Evolutionary conservation across 116 monocot genomes (phyloP), one percentile per base, ranked within the genome.

Genomic region (Phalaenopsis hybrid): DNA sequence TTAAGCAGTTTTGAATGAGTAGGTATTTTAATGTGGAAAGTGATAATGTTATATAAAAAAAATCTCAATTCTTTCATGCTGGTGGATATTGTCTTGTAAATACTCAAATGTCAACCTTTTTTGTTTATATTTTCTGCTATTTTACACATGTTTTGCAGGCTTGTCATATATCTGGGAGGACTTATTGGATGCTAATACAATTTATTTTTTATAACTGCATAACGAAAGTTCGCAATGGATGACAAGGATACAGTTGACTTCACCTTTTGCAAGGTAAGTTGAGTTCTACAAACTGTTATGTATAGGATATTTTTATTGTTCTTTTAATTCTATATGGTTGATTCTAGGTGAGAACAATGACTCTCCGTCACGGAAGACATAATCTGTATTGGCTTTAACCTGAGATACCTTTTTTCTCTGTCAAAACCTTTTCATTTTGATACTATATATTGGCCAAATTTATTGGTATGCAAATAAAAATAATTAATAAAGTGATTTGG

Each of bases 231-330:
- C 28, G 61, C 52, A 33, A 79, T 84, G 84, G 41, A 55, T 75
- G 84, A 84, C 75, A 48, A 23, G 49, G 84, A 75, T 84, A 33
- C 75, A 20, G 48, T 33, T 48, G 84, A 84, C 51, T 84, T 84
- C 79, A 79, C 84, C 33, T 84, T 84, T 75, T 84, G 79, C 75
- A 79, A 75, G 44, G 84, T 84, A 75, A 59, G 48, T 77, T 77
- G 75, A 75, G 4, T 49, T 75, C n/a, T 44, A 45, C n/a, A 45
- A 18, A 6, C 25, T 77, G 1, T 18, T 13, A 77, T 77, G 76
- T 12, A 50, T 50, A 77, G 8, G n/a, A 44, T 61, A 61, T 46
- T 44, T 77, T 82, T 31, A 21, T 57, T 81, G 17, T 41, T 23
- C 43, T 70, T 70, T 5, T 41, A 41, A 41, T 41, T 41, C 41